Percentiles rank a stretch among this genome's conserved stretches.
Conservation (phyloP, 352 stramenopile species). For the Phytophthora boehmeriae region DNA sequence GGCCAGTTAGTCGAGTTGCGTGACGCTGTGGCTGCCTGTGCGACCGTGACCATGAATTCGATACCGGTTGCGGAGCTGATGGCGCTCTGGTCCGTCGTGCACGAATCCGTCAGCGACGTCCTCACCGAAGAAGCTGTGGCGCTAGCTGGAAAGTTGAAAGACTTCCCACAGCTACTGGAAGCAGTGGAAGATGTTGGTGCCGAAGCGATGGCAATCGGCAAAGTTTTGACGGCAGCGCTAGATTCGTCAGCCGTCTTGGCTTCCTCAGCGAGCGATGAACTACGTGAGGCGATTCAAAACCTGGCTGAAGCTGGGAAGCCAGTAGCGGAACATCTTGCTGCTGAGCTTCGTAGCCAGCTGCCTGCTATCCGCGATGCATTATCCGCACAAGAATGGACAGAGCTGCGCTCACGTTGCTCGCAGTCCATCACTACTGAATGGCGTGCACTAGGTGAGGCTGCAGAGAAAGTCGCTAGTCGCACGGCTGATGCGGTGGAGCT, state of each 20-base stretch:
- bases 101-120: slow-evolving; percentile 27
- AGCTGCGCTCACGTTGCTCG: slow-evolving; percentile 12
- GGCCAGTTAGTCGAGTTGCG: slow-evolving; percentile 29
- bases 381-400: slow-evolving; percentile 5
- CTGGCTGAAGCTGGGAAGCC: slow-evolving; percentile 23
- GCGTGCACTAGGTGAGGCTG: slow-evolving; percentile 13
- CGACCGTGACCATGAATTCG: slow-evolving; percentile 15
- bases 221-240: slow-evolving; percentile 27
- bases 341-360: slow-evolving; percentile 7
- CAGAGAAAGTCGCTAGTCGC: slow-evolving; percentile 3
- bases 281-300: slow-evolving; percentile 34
- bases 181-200: slow-evolving; percentile 18
- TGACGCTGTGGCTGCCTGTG: slow-evolving; percentile 22
- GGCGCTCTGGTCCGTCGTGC: slow-evolving; percentile 33
- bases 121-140: slow-evolving; percentile 21
- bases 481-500: neutral
- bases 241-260: slow-evolving; percentile 27
- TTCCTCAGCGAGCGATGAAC: slow-evolving; percentile 32
- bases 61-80: slow-evolving; percentile 30
- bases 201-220: slow-evolving; percentile 21
- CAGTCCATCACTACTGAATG: slow-evolving; percentile 13
- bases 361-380: slow-evolving; percentile 5
- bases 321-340: slow-evolving; percentile 8
- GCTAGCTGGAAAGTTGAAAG: slow-evolving; percentile 5
- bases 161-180: slow-evolving; percentile 9